A percentile compares a stretch with the other conserved stretches of the same genome.
phyloP scores from a whole-genome alignment of 371 early-diverging fungal species.

The Zopfochytrium polystomum region DNA sequence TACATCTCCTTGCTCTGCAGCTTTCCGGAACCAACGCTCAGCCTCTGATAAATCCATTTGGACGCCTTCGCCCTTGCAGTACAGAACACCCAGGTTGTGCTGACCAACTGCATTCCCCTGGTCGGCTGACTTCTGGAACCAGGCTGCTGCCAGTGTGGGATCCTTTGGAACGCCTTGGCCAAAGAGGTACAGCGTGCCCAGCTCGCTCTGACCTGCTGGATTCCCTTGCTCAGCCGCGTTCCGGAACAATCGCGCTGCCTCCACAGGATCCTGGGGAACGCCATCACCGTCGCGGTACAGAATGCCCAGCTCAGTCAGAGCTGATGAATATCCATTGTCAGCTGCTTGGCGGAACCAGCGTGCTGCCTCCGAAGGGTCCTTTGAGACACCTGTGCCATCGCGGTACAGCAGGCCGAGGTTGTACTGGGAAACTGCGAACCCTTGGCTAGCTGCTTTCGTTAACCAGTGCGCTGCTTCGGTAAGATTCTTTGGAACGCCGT shows the following conservation, averaged over 20 bases:
- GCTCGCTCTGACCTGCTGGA: slow-evolving; percentile 10
- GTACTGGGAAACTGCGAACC: slow-evolving; percentile 30
- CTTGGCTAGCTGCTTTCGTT: slow-evolving; percentile 12
- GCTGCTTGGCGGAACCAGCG: slow-evolving; percentile 30
- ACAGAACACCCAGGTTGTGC: slow-evolving; percentile 23
- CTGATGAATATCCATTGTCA: slow-evolving; percentile 25
- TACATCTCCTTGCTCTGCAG: too few relatives aligned
- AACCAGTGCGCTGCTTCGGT: slow-evolving; percentile 10
- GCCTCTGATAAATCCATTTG: too few relatives aligned
- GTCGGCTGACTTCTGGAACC: slow-evolving; percentile 7
- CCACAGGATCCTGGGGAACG: slow-evolving; percentile 1
- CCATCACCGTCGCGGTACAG: slow-evolving; percentile 29
- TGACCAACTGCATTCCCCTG: slow-evolving; percentile 5
- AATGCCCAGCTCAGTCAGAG: slow-evolving; percentile 31
- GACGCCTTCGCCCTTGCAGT: slow-evolving; percentile 56
- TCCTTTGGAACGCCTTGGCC: slow-evolving; percentile 20
- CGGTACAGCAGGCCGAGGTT: slow-evolving; percentile 32
- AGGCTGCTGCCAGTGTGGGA: slow-evolving; percentile 11
- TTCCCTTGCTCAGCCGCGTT: too few relatives aligned
- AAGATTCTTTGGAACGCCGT: not conserved
- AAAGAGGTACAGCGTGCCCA: slow-evolving; percentile 31
- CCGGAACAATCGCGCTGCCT: slow-evolving; percentile 18
- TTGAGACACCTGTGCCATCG: slow-evolving; percentile 13
- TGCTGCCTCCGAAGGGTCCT: slow-evolving; percentile 17
- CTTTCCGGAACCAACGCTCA: too few relatives aligned